A percentile compares a stretch with the other conserved stretches of the same genome.
phyloP scores from a whole-genome alignment of 2,329 filamentous ascomycete genomes.

The Fusarium lyarnte region DNA sequence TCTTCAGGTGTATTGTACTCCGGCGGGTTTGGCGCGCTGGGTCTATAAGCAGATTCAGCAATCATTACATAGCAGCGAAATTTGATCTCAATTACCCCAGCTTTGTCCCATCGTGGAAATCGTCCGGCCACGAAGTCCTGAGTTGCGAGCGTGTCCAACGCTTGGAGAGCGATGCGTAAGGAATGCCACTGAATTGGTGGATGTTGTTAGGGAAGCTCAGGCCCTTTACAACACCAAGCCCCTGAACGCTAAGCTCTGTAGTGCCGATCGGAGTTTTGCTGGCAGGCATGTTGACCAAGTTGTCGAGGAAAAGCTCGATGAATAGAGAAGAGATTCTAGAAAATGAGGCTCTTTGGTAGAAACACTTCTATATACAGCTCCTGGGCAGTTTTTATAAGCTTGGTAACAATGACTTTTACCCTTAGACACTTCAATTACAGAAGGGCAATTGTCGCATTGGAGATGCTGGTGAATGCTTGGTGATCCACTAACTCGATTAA shows the following conservation, averaged over 20 bases:
- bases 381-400: neutral
- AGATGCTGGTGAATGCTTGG: neutral
- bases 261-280: neutral
- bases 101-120: constrained; percentile 22
- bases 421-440: too few species aligned
- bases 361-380: neutral
- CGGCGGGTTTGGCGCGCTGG: constrained; percentile 24
- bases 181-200: constrained; percentile 26
- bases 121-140: neutral
- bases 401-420: neutral
- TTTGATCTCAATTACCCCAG: neutral
- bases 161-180: constrained; percentile 19
- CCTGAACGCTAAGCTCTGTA: neutral
- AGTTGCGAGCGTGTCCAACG: constrained; percentile 27
- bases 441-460: neutral
- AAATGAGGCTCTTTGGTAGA: neutral
- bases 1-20: constrained; percentile 9
- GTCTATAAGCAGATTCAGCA: neutral
- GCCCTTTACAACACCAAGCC: neutral
- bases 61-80: fast-evolving
- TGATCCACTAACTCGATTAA: neutral
- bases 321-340: neutral
- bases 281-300: neutral
- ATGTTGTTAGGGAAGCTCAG: constrained; percentile 10
- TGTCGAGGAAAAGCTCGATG: neutral